Evolutionary conservation across 179 eudicot genomes (phyloP), one percentile per base, ranked within the genome.

Genomic region (Spergularia azorica): DNA sequence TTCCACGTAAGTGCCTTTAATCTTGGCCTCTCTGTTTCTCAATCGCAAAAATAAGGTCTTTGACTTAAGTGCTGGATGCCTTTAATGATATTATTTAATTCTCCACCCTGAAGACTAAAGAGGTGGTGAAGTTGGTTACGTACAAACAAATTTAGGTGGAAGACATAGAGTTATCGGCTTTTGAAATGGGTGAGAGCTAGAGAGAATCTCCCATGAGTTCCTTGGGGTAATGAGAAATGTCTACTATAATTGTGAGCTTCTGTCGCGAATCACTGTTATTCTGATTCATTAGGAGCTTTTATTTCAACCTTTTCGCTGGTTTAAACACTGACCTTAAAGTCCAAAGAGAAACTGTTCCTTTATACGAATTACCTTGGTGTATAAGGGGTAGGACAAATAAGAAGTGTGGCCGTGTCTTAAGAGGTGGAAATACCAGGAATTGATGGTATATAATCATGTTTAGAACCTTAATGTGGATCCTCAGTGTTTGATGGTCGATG

Each of bases 1-100:
- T 77, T 95, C 99, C 86, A 95, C 98, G 98, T 95, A 88, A 93
- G 97, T 89, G 17, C 62, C 54, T 48, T 62, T 67, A 4, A 36
- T 20, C 65, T 17, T 48, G 75, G 52, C n/a, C 51, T 68, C 60
- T 70, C 69, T 38, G 41, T 36, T n/a, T n/a, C n/a, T n/a, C n/a
- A n/a, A n/a, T n/a, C n/a, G n/a, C n/a, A n/a, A n/a, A n/a, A n/a
- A n/a, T n/a, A n/a, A n/a, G n/a, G n/a, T n/a, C n/a, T n/a, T n/a
- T n/a, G n/a, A n/a, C n/a, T n/a, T n/a, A n/a, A n/a, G n/a, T n/a
- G n/a, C n/a, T n/a, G n/a, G n/a, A n/a, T n/a, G n/a, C n/a, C n/a
- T n/a, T n/a, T 32, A 63, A 51, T 39, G 36, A 13, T 5, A 39
- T 10, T 56, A 4, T 15, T 38, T 32, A 12, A 10, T 9, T n/a